Evolutionary conservation across 768 basidiomycete genomes (phyloP), one percentile per base, ranked within the genome.

Genomic region (Omphalotus guepiniiformis): DNA sequence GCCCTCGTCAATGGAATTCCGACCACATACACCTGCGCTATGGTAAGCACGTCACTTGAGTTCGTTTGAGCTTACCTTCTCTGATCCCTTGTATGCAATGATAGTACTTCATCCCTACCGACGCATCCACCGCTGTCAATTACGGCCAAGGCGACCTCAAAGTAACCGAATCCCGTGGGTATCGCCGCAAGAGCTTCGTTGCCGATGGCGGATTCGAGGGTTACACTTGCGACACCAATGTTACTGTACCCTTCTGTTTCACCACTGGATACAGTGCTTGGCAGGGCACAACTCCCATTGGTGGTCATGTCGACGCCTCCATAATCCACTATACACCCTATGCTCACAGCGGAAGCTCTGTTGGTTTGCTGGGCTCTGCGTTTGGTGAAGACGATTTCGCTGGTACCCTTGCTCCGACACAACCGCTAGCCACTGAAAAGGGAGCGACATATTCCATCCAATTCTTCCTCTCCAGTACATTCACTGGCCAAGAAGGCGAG

Each of bases 141-240:
- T 63, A 58, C 40, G 75, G 73, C 23, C 74, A 74, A 47, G 73
- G 73, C 23, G 56, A 65, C 46, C 70, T 77, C 48, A 53, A 65
- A 48, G 72, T 77, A 23, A 74, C 73, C 8, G 68, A 63, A 58
- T 75, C 74, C 1, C 70, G 74, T 27, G 75, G 75, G 8, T 77
- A 75, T 60, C 56, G 51, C 32, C 73, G 75, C 52, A 65, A 57
- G 26, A 62, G 67, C 50, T 56, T 63, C 45, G 50, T 71, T 32
- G 25, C 64, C 26, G 75, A 77, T 48, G 71, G 72, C 2, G 66
- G 69, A 2, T 76, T 76, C 57, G 75, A 77, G 55, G 62, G 58
- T 16, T 74, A 62, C 62, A 61, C 29, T 34, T 50, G 42, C 22
- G 22, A 25, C n/a, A 13, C 32, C 34, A 15, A 38, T 27, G 15